Evolutionary conservation across 106 monocot species (phyloP).

Genomic region (Xerophyta viscosa): DNA sequence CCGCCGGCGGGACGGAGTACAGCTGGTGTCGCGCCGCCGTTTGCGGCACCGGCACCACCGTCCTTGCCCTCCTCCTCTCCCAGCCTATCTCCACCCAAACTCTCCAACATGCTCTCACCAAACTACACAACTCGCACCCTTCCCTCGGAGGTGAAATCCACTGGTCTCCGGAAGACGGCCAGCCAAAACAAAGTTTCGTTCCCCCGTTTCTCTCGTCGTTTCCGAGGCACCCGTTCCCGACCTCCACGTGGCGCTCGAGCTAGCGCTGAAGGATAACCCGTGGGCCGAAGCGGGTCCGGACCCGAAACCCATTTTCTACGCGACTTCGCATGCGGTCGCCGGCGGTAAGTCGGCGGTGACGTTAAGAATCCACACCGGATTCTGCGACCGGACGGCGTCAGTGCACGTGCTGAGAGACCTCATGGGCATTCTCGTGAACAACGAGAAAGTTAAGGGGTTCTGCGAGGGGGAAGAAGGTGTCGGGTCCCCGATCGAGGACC

Average conservation of each 20-base stretch:
- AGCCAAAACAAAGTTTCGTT: background rate
- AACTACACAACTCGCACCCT: too few relatives aligned
- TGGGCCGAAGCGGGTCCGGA: conserved; percentile 32
- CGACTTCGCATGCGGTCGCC: conserved; percentile 28
- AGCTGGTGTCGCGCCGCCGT: conserved; percentile 52
- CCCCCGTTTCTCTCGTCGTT: conserved; percentile 1
- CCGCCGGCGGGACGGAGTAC: conserved; percentile 43
- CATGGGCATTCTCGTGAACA: conserved; percentile 4
- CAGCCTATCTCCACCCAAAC: conserved; percentile 16
- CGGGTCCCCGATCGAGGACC: conserved; percentile 35
- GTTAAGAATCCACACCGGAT: conserved; percentile 45
- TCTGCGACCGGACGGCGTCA: conserved; percentile 41
- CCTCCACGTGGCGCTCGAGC: conserved; percentile 38
- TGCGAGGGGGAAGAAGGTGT: conserved; percentile 15
- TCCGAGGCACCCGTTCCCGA: background rate
- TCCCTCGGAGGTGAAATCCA: conserved; percentile 24
- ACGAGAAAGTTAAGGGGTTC: background rate
- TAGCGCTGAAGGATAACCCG: conserved; percentile 48
- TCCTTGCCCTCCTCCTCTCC: conserved; percentile 43
- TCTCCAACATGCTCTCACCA: too few relatives aligned
- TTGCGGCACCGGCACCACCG: conserved; percentile 48
- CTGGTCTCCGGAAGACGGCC: background rate
- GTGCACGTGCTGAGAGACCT: conserved; percentile 33
- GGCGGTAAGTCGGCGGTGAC: conserved; percentile 10
- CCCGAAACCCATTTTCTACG: conserved; percentile 18